Base-by-base conservation (phyloP, 306 rosid genomes). In the Begonia peltatifolia region DNA sequence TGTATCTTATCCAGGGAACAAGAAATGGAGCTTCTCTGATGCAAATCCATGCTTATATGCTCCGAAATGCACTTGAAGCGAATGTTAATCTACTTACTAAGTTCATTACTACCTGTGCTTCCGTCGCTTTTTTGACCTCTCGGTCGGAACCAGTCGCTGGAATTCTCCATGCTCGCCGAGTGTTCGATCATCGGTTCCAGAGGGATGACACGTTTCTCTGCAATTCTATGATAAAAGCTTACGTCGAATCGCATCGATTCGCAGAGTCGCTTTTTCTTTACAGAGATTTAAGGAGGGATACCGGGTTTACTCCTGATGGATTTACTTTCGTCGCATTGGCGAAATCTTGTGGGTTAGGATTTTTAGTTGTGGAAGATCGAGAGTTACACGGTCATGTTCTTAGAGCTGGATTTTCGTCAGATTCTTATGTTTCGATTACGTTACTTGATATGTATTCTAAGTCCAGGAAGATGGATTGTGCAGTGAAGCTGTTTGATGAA, bases 31-130 rank as follows among this genome's bases (percentile, higher is more conserved):
- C 41, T 42, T 58, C 74, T 42, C 72, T 86, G 20, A 76, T 77
- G 62, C 76, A 77, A 72, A 66, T 85, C 59, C 87, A 85, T 15
- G 81, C 83, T n/a, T 86, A 74, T 54, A 79, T 82, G 58, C 81
- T 82, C 50, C 66, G 65, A 25, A 69, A 79, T 61, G 68, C 84
- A n/a, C 79, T 82, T 42, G 60, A 74, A 12, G 46, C 56, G 54
- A 86, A 86, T 16, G 55, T 68, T 67, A 79, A 77, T 56, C 87
- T 77, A 61, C 77, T 82, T 54, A 48, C 95, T 36, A 75, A 78
- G n/a, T 76, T 81, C 74, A 74, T 85, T 61, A 15, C 81, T 10
- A 42, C 76, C 59, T 72, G 62, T 60, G 47, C 76, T 18, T 67
- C 83, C 54, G 43, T 70, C 43, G 53, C 74, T 11, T 46, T 46